Evolutionary conservation across 225 moss, liverwort and hornwort genomes (phyloP).

Genomic region (Pleurozium schreberi): DNA sequence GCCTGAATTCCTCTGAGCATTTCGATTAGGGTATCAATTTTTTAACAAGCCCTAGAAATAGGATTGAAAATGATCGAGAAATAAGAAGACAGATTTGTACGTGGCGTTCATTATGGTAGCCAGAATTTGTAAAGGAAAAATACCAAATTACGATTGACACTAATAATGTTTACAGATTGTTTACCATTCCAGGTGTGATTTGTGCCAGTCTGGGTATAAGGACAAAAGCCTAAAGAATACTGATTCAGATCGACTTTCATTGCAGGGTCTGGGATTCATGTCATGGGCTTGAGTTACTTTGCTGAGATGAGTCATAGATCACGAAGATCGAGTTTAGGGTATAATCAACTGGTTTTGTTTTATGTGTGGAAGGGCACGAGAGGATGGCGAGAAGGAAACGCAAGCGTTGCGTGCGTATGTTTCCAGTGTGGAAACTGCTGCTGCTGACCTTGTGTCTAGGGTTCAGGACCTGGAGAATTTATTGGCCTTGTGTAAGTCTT

Average conservation of each 20-base stretch:
- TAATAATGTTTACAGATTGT: neutral
- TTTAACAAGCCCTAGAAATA: neutral
- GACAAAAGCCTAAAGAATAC: neutral
- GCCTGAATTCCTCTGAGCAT: neutral
- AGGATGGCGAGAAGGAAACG: conserved; percentile 47
- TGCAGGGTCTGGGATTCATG: neutral
- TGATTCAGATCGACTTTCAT: neutral
- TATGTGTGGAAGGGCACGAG: conserved; percentile 41
- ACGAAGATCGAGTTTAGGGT: neutral
- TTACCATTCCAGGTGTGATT: neutral
- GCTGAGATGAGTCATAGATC: neutral
- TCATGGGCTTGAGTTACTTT: neutral
- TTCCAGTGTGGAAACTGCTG: conserved; percentile 52
- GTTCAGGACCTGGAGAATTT: conserved; percentile 54
- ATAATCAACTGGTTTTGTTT: neutral
- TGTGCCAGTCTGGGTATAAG: neutral
- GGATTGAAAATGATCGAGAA: neutral
- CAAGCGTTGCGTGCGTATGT: conserved; percentile 43
- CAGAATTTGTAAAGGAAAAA: neutral
- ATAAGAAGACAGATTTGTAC: neutral
- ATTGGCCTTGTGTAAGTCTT: conserved; percentile 32
- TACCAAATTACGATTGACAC: neutral
- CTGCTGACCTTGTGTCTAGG: conserved; percentile 46
- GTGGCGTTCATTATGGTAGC: neutral
- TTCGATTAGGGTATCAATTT: neutral